phyloP scores from a whole-genome alignment of 768 basidiomycete species.

The Cystoderma amianthinum region DNA sequence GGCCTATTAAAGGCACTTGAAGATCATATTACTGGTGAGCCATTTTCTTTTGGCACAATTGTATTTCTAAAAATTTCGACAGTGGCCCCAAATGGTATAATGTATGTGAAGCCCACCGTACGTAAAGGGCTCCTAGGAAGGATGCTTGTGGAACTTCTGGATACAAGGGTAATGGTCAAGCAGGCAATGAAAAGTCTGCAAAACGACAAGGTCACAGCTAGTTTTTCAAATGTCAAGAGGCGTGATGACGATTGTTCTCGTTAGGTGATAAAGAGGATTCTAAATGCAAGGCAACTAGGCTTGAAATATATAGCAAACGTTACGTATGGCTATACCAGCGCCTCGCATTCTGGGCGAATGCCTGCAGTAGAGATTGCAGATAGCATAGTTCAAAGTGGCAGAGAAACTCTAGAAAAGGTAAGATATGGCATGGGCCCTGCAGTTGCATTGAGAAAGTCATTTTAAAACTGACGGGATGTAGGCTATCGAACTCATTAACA shows the following conservation, averaged over 20 bases:
- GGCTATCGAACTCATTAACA: conserved; percentile 80
- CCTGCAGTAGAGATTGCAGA: conserved; percentile 98
- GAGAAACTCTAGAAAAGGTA: conserved; percentile 93
- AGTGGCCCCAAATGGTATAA: conserved; percentile 95
- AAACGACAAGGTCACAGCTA: conserved; percentile 59
- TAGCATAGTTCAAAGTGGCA: conserved; percentile 93
- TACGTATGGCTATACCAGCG: conserved; percentile 94
- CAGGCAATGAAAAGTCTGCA: conserved; percentile 85
- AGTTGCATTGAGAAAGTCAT: neutral
- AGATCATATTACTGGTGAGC: conserved; percentile 71
- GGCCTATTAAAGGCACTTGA: conserved; percentile 65
- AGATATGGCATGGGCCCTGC: conserved; percentile 6
- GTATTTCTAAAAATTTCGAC: neutral
- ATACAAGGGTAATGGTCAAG: conserved; percentile 97
- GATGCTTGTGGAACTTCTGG: conserved; percentile 89
- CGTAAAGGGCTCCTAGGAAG: conserved; percentile 81
- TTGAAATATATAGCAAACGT: conserved; percentile 93
- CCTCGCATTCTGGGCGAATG: conserved; percentile 95
- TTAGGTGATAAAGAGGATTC: conserved; percentile 65
- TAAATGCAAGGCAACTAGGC: conserved; percentile 89
- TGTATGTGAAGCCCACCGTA: conserved; percentile 84
- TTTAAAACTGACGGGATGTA: conserved; percentile 18
- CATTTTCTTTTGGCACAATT: neutral
- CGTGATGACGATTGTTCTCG: conserved; percentile 1
- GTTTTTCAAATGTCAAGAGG: neutral